Conservation (phyloP, 768 basidiomycete species). For the Xanthoconium stramineum region DNA sequence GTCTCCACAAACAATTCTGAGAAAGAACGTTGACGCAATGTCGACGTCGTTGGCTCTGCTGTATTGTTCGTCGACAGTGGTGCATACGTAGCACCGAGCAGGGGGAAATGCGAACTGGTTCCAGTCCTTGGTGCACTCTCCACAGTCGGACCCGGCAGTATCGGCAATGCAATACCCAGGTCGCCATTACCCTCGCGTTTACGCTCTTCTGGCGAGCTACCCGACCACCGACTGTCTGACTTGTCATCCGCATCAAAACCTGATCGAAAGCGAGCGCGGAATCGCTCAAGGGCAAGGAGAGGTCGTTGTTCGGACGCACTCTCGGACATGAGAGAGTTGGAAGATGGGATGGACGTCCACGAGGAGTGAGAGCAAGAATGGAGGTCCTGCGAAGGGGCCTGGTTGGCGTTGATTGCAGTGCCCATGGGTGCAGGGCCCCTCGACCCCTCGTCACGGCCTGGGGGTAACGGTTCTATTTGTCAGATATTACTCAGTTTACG, state of each 20-base stretch:
- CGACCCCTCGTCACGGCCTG: constrained; percentile 13
- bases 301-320: constrained; percentile 42
- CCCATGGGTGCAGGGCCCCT: constrained; percentile 14
- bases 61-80: constrained; percentile 2
- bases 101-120: constrained; percentile 7
- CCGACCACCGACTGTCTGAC: constrained; percentile 21
- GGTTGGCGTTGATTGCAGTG: constrained; percentile 4
- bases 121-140: constrained; percentile 13
- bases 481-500: constrained; percentile 2
- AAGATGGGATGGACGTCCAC: constrained; percentile 31
- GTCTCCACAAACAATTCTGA: constrained; percentile 23
- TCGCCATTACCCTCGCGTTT: constrained; percentile 9
- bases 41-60: constrained; percentile 5
- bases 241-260: constrained; percentile 27
- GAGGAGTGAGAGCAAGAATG: constrained; percentile 23
- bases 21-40: constrained; percentile 18
- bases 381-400: constrained; percentile 11
- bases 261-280: constrained; percentile 24
- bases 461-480: constrained; percentile 14
- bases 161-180: constrained; percentile 9
- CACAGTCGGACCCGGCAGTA: constrained; percentile 8
- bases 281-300: constrained; percentile 35
- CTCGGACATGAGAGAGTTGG: constrained; percentile 43
- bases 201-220: constrained; percentile 15
- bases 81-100: not conserved